Evolutionary conservation across 257 asterid genomes (phyloP).

Genomic region (Fraxinus anomala): DNA sequence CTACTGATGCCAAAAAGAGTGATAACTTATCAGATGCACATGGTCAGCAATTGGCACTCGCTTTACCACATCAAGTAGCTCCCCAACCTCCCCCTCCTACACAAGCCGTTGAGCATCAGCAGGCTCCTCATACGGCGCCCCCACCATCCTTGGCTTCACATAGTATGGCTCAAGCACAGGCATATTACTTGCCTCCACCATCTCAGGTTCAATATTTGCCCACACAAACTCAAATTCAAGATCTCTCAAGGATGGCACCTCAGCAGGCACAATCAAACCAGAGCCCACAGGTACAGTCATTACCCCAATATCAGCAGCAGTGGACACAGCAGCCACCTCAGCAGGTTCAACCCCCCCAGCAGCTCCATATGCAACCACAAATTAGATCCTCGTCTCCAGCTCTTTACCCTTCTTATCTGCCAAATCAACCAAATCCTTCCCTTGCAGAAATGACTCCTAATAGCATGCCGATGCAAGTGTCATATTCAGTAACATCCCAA

Average conservation of each 20-base stretch:
- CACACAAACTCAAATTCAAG: conserved; percentile 45
- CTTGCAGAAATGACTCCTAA: conserved; percentile 60
- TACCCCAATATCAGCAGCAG: conserved; percentile 68
- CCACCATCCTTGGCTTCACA: conserved; percentile 63
- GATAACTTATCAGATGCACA: conserved; percentile 53
- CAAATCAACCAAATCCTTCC: conserved; percentile 64
- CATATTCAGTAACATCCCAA: conserved; percentile 54
- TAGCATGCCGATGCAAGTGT: conserved; percentile 70
- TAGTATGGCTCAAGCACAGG: conserved; percentile 51
- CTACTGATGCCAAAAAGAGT: conserved; percentile 52
- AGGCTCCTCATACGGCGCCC: conserved; percentile 54
- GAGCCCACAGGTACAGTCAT: conserved; percentile 52
- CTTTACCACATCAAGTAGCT: conserved; percentile 78
- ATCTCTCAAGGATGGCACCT: background rate
- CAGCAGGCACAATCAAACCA: conserved; percentile 33
- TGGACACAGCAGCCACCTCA: conserved; percentile 70
- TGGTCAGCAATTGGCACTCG: conserved; percentile 82
- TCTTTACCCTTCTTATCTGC: conserved; percentile 57
- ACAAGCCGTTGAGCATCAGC: conserved; percentile 59
- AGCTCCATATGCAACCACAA: conserved; percentile 61
- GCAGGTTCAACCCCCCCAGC: conserved; percentile 52
- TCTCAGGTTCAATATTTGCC: conserved; percentile 67
- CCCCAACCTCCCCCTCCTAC: conserved; percentile 51
- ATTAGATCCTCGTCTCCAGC: conserved; percentile 66
- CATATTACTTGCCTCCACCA: conserved; percentile 52